A percentile compares a stretch with the other conserved stretches of the same genome.
phyloP scores from a whole-genome alignment of 208 protist genomes.

The Blechomonas ayalai region DNA sequence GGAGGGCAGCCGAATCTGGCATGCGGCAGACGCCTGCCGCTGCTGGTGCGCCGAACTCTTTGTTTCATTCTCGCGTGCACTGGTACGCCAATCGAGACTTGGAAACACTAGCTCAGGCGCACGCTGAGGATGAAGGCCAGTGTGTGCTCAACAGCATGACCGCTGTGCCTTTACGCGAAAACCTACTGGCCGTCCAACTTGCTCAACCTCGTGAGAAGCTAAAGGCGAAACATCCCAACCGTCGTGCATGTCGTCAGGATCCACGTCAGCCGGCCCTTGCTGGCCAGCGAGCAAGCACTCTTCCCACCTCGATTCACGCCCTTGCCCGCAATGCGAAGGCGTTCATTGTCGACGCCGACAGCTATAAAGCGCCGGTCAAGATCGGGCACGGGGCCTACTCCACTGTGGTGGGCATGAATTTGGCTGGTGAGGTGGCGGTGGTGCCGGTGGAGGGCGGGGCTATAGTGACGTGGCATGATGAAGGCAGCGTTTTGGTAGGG shows the following conservation, averaged over 20 bases:
- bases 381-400: slow-evolving; percentile 42
- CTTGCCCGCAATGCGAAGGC: not conserved
- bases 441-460: slow-evolving; percentile 51
- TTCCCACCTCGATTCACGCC: too few relatives aligned
- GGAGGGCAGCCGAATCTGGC: not conserved
- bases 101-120: too few relatives aligned
- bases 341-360: not conserved
- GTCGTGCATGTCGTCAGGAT: too few relatives aligned
- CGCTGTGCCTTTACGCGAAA: too few relatives aligned
- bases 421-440: slow-evolving; percentile 42
- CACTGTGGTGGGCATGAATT: slow-evolving; percentile 56
- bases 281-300: too few relatives aligned
- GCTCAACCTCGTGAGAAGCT: too few relatives aligned
- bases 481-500: slow-evolving; percentile 55
- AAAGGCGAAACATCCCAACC: slow-evolving; percentile 4
- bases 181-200: too few relatives aligned
- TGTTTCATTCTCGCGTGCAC: too few relatives aligned
- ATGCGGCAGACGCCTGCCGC: not conserved
- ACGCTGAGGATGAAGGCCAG: too few relatives aligned
- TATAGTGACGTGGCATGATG: slow-evolving; percentile 39
- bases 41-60: not conserved
- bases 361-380: not conserved
- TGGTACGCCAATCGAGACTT: too few relatives aligned
- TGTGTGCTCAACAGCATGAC: too few relatives aligned
- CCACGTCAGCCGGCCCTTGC: too few relatives aligned